Evolutionary conservation across 2,329 filamentous ascomycete species (phyloP).

Genomic region (Epichloe gansuensis): DNA sequence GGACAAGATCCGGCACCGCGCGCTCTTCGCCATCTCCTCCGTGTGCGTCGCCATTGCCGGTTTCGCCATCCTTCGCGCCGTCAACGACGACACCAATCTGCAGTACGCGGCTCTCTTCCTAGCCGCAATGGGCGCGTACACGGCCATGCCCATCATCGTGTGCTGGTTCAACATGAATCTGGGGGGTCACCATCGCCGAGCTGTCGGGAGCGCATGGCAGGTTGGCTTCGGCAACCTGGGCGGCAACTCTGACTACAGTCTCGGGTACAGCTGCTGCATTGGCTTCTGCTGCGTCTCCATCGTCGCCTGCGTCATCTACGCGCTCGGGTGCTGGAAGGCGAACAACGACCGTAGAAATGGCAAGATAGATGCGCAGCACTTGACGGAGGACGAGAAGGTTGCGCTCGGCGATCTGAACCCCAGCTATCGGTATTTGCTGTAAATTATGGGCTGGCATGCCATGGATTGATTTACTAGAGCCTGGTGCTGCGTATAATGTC

Average conservation of each 20-base stretch:
- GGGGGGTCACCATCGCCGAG: conserved; percentile 59
- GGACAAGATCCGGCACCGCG: conserved; percentile 61
- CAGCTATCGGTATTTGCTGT: conserved; percentile 46
- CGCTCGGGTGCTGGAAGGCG: conserved; percentile 40
- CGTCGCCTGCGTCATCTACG: conserved; percentile 47
- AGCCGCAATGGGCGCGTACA: conserved; percentile 66
- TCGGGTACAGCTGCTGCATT: conserved; percentile 54
- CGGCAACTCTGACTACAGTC: conserved; percentile 64
- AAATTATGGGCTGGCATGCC: conserved; percentile 5
- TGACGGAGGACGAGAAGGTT: conserved; percentile 50
- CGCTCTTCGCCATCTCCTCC: conserved; percentile 56
- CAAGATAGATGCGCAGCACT: conserved; percentile 25
- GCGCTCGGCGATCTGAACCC: conserved; percentile 47
- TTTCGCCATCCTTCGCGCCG: conserved; percentile 59
- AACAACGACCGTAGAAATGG: conserved; percentile 46
- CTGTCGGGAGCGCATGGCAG: conserved; percentile 64
- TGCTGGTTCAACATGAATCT: conserved; percentile 79
- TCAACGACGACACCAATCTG: conserved; percentile 52
- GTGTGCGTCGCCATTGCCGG: conserved; percentile 59
- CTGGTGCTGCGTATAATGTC: no score
- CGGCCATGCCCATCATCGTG: conserved; percentile 78
- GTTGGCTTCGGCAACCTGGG: conserved; percentile 69
- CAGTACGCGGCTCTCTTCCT: conserved; percentile 76
- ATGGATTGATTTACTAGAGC: no score
- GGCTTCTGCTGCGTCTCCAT: conserved; percentile 47